A percentile compares a stretch with the other conserved stretches of the same genome.
Evolutionary conservation across 768 basidiomycete species (phyloP).

Genomic region (Nidula microcarpa): DNA sequence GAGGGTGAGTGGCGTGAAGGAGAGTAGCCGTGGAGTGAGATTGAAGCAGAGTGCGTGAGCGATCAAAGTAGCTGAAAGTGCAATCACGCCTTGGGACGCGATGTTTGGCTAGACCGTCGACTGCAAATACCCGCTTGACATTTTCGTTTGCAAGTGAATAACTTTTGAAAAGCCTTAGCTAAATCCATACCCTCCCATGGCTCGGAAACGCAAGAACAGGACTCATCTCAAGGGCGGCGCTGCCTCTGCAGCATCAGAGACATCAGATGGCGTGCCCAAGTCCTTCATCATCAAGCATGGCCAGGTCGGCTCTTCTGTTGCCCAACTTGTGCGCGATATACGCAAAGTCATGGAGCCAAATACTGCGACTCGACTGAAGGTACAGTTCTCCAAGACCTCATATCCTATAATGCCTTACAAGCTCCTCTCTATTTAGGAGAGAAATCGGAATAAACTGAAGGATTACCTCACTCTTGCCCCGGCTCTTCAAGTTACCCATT

Average conservation of each 20-base stretch:
- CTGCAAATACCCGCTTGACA: slow-evolving; percentile 10
- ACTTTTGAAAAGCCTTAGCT: neutral
- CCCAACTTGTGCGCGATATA: slow-evolving; percentile 89
- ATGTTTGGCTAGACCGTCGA: slow-evolving; percentile 16
- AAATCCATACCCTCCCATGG: slow-evolving; percentile 42
- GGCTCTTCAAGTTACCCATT: slow-evolving; percentile 84
- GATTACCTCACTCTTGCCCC: slow-evolving; percentile 94
- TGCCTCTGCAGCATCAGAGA: slow-evolving; percentile 27
- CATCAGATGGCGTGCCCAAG: slow-evolving; percentile 55
- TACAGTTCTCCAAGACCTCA: slow-evolving; percentile 20
- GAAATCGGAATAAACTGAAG: slow-evolving; percentile 84
- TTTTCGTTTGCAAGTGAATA: neutral
- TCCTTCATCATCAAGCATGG: slow-evolving; percentile 98
- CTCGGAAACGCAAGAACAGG: slow-evolving; percentile 71
- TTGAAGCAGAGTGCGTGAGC: too few relatives aligned
- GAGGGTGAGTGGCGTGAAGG: too few relatives aligned
- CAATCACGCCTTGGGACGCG: slow-evolving; percentile 1
- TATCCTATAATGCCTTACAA: neutral
- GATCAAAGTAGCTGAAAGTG: too few relatives aligned
- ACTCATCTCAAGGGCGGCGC: slow-evolving; percentile 71
- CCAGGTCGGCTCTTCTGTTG: slow-evolving; percentile 80
- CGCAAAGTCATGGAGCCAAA: slow-evolving; percentile 98
- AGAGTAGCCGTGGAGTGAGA: too few relatives aligned
- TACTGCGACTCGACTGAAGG: slow-evolving; percentile 89
- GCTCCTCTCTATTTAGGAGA: slow-evolving; percentile 57